Percentiles rank a stretch among this genome's conserved stretches.
These are phyloP conservation scores for Raddia distichophylla DNA, from an alignment of 176 grass and related monocot genomes.

Conservation along the genomic window DNA sequence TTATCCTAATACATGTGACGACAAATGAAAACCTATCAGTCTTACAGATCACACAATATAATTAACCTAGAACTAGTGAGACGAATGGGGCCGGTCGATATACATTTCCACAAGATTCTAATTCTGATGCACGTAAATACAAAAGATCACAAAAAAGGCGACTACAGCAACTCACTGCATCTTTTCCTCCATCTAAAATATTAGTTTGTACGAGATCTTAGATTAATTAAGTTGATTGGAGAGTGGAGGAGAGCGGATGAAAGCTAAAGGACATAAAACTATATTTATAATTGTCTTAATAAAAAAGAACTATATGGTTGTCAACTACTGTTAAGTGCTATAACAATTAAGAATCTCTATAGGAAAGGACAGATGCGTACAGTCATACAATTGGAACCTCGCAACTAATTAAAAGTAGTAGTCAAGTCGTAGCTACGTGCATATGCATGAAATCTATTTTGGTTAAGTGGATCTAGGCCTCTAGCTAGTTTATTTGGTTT, in stretches of 20 bases:
- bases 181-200: neutral
- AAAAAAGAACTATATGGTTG: neutral
- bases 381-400: neutral
- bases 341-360: conserved; percentile 3
- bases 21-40: neutral
- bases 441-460: neutral
- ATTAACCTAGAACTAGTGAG: neutral
- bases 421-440: neutral
- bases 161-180: neutral
- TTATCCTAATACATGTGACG: neutral
- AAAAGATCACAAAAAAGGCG: neutral
- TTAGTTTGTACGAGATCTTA: neutral
- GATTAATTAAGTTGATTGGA: neutral
- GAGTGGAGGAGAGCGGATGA: neutral
- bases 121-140: neutral
- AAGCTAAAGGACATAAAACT: neutral
- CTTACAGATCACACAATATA: neutral
- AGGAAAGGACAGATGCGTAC: neutral
- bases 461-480: neutral
- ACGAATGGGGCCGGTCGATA: too few species aligned
- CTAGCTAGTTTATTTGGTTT: neutral
- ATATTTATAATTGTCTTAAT: too few species aligned
- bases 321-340: neutral
- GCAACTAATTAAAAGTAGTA: neutral
- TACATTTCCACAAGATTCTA: too few species aligned